Base-by-base conservation (phyloP, 148 eudicot species). In the Tetragonia tetragonoides region DNA sequence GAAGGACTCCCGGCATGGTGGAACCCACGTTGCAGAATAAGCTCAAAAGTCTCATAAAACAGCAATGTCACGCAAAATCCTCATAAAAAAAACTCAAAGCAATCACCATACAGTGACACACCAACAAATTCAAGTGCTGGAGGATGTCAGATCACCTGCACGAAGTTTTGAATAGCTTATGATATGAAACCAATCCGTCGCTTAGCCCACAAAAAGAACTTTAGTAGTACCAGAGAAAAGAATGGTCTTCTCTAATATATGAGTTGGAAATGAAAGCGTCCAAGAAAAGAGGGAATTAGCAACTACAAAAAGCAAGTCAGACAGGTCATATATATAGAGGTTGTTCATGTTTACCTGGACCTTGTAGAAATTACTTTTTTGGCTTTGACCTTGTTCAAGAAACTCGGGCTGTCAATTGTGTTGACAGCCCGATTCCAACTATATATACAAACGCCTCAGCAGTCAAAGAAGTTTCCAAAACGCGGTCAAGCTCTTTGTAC, bases 1-100 rank as follows among this genome's bases (percentile, higher is more conserved):
- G 97, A 84, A 92, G 78, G 74, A 77, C 71, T 75, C 95, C 98
- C 40, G 88, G 80, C 84, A 92, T 87, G 78, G 89, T 86, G 78
- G 90, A 89, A 87, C 81, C 96, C 93, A 88, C 88, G 66, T 68
- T 73, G 23, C 18, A 72, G 37, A 64, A 75, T 67, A 78, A 81
- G 78, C 67, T 82, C 79, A 77, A 75, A 83, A 68, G 80, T 82
- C 80, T 85, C 87, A 85, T 78, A 81, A 57, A 84, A 70, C 71
- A 83, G 63, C 71, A 73, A 74, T 68, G 39, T 73, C 72, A 70
- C 79, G 23, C 80, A 38, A 42, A 64, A 56, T 23, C 51, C 47
- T 69, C 75, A 46, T 70, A 28, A 17, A 77, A 51, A 40, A 77
- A 51, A 40, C 66, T 57, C 47, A 59, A 42, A 79, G n/a, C 37